Conservation (phyloP, 305 asterid genomes). For the Fraxinus floribunda region DNA sequence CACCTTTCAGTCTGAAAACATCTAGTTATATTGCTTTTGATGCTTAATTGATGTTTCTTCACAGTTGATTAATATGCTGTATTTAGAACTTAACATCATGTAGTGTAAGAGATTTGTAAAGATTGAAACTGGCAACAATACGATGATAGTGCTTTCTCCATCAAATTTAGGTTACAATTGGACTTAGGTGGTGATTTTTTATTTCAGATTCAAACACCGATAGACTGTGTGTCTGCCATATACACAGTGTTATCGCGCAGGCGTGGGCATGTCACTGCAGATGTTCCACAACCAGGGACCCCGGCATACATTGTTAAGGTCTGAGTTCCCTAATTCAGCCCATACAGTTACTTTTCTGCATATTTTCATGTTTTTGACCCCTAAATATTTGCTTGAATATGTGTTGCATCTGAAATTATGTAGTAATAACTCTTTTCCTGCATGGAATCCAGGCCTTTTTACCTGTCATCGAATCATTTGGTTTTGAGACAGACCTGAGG, state of each 20-base stretch:
- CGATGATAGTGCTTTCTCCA: neutral
- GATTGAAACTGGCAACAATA: neutral
- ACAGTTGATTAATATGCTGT: neutral
- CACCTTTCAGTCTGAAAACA: neutral
- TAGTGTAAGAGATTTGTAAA: neutral
- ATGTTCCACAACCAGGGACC: conserved; percentile 96
- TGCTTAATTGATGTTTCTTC: neutral
- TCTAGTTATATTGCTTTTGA: neutral
- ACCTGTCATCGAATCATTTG: conserved; percentile 95
- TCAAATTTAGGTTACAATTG: conserved; percentile 2
- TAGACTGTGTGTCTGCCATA: conserved; percentile 94
- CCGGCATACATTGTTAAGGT: conserved; percentile 97
- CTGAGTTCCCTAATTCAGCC: conserved; percentile 14
- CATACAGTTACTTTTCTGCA: neutral
- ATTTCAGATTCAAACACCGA: conserved; percentile 90
- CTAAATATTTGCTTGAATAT: neutral
- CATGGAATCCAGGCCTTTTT: conserved; percentile 64
- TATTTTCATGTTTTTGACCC: neutral
- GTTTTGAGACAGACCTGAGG: conserved; percentile 96
- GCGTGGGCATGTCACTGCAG: conserved; percentile 96
- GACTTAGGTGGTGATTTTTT: conserved; percentile 23
- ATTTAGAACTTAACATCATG: neutral
- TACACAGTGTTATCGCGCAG: conserved; percentile 84
- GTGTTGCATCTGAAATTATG: neutral
- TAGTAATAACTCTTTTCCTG: neutral